A percentile compares a stretch with the other conserved stretches of the same genome.
phyloP scores from a whole-genome alignment of 2,329 filamentous ascomycete genomes.

The Lecanosticta acicola region DNA sequence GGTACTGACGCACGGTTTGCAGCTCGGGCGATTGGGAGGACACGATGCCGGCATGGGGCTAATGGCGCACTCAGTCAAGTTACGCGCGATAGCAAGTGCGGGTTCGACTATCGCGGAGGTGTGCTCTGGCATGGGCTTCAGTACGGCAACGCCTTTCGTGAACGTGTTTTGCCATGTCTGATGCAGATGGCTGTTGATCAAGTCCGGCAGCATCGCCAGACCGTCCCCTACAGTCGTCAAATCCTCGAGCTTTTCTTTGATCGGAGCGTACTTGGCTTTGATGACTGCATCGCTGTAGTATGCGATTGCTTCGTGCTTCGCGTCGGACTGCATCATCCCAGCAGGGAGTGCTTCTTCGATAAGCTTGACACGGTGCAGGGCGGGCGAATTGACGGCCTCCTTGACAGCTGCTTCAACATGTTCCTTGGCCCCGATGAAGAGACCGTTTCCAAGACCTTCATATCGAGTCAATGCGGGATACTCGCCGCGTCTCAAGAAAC shows the following conservation, averaged over 20 bases:
- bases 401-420: slow-evolving; percentile 40
- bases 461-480: slow-evolving; percentile 70
- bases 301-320: slow-evolving; percentile 62
- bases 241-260: slow-evolving; percentile 58
- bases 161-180: slow-evolving; percentile 77
- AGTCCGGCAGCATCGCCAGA: slow-evolving; percentile 59
- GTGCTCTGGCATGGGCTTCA: slow-evolving; percentile 72
- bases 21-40: slow-evolving; percentile 72
- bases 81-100: slow-evolving; percentile 65
- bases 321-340: slow-evolving; percentile 61
- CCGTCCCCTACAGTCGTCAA: slow-evolving; percentile 51
- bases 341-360: slow-evolving; percentile 58
- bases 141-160: slow-evolving; percentile 67
- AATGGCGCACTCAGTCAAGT: slow-evolving; percentile 68
- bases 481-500: slow-evolving; percentile 68
- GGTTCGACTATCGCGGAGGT: slow-evolving; percentile 67
- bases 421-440: slow-evolving; percentile 66
- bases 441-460: slow-evolving; percentile 61
- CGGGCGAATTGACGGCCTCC: slow-evolving; percentile 37
- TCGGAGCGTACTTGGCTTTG: slow-evolving; percentile 58
- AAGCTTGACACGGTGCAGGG: slow-evolving; percentile 57
- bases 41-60: slow-evolving; percentile 71
- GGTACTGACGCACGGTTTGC: slow-evolving; percentile 65
- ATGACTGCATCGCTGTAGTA: slow-evolving; percentile 66
- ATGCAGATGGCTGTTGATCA: slow-evolving; percentile 84